phyloP scores from a whole-genome alignment of 176 grass and related monocot genomes.

The Carex scoparia region DNA sequence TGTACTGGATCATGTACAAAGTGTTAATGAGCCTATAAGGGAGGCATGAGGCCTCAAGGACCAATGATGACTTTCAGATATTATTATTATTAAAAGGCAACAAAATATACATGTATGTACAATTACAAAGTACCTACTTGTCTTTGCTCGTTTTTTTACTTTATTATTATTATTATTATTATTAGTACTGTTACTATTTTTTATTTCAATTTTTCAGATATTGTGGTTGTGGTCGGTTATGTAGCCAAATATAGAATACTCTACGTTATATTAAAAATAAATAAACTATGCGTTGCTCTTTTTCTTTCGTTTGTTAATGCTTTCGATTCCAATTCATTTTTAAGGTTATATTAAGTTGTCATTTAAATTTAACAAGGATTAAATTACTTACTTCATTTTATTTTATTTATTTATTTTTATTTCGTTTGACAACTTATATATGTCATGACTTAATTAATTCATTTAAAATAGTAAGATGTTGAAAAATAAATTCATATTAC shows the following conservation, averaged over 20 bases:
- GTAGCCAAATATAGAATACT: background rate
- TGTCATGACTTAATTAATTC: too few relatives aligned
- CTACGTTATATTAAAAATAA: background rate
- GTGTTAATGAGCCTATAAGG: background rate
- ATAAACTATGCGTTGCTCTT: too few relatives aligned
- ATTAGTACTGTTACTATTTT: background rate
- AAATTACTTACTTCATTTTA: too few relatives aligned
- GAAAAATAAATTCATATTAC: too few relatives aligned
- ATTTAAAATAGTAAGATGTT: too few relatives aligned
- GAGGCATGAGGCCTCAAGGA: background rate
- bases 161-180: background rate
- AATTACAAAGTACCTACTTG: background rate
- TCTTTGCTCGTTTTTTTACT: background rate
- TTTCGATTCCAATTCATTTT: too few relatives aligned
- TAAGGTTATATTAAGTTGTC: too few relatives aligned
- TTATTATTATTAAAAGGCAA: background rate
- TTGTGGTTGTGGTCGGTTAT: background rate
- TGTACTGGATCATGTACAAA: background rate
- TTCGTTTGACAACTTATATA: too few relatives aligned
- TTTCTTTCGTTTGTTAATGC: too few relatives aligned
- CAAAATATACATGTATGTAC: background rate
- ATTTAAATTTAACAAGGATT: too few relatives aligned
- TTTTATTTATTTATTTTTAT: too few relatives aligned
- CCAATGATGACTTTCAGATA: background rate
- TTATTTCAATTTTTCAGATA: background rate